Conservation (phyloP, 2,329 filamentous ascomycete species). For the Phaeomoniella chlamydospora region DNA sequence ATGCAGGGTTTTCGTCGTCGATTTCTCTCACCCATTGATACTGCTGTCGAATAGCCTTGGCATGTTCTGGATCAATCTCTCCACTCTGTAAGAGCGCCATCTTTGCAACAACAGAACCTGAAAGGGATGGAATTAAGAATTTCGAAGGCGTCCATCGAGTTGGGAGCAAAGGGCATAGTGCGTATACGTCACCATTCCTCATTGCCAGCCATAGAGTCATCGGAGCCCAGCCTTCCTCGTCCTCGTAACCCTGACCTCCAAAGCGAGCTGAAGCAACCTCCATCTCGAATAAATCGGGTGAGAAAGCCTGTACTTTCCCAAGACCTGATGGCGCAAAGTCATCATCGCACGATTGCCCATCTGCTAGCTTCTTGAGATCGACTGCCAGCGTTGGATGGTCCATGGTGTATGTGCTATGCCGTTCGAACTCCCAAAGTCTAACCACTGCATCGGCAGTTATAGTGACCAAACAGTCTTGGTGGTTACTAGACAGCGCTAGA, state of each 20-base stretch:
- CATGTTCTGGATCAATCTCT: slow-evolving; percentile 25
- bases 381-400: slow-evolving; percentile 70
- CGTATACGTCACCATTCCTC: slow-evolving; percentile 83
- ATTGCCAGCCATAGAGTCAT: slow-evolving; percentile 98
- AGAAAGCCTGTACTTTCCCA: slow-evolving; percentile 67
- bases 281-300: slow-evolving; percentile 82
- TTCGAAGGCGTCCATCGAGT: slow-evolving; percentile 69
- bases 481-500: slow-evolving; percentile 49
- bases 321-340: slow-evolving; percentile 67
- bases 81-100: slow-evolving; percentile 30
- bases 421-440: slow-evolving; percentile 77
- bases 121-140: slow-evolving; percentile 66
- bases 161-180: slow-evolving; percentile 78
- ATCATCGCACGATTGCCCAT: slow-evolving; percentile 67
- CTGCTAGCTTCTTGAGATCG: slow-evolving; percentile 76
- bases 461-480: slow-evolving; percentile 70
- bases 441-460: slow-evolving; percentile 80
- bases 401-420: slow-evolving; percentile 75
- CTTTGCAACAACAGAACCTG: slow-evolving; percentile 68
- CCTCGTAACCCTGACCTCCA: slow-evolving; percentile 49
- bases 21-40: slow-evolving; percentile 44
- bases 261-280: slow-evolving; percentile 85
- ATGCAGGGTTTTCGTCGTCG: slow-evolving; percentile 36
- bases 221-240: slow-evolving; percentile 63
- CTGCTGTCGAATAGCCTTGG: slow-evolving; percentile 37